Conservation (phyloP, 495 filamentous ascomycete genomes). For the Achaetomiella virescens region DNA sequence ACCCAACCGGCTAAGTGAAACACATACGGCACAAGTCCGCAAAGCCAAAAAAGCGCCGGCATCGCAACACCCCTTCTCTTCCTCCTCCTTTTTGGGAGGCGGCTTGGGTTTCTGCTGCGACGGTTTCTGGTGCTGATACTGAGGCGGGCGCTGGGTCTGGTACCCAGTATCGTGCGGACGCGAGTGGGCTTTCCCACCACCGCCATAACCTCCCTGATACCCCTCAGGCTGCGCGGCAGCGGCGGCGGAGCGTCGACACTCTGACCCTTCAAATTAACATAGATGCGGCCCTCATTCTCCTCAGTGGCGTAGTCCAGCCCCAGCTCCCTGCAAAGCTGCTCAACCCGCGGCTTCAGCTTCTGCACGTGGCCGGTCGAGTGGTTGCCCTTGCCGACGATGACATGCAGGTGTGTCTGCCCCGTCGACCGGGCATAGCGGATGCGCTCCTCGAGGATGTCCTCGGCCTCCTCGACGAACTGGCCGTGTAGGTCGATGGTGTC, state of each 20-base stretch:
- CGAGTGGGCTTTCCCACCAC: too few relatives aligned
- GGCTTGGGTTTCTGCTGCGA: too few relatives aligned
- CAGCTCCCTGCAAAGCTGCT: slow-evolving; percentile 73
- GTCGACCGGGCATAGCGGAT: slow-evolving; percentile 65
- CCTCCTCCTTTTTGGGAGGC: slow-evolving; percentile 36
- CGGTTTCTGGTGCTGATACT: slow-evolving; percentile 20
- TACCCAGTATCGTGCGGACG: slow-evolving; percentile 8
- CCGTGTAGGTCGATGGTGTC: slow-evolving; percentile 95
- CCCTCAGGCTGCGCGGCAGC: slow-evolving; percentile 37
- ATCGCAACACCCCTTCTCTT: slow-evolving; percentile 53
- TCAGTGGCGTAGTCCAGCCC: slow-evolving; percentile 78
- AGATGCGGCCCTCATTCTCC: slow-evolving; percentile 81
- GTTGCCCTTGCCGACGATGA: slow-evolving; percentile 90
- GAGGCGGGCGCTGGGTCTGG: slow-evolving; percentile 29
- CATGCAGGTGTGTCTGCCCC: slow-evolving; percentile 64
- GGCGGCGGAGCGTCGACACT: slow-evolving; percentile 41
- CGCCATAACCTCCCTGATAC: slow-evolving; percentile 30
- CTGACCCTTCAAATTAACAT: slow-evolving; percentile 40
- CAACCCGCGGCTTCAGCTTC: slow-evolving; percentile 88
- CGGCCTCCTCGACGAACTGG: slow-evolving; percentile 88
- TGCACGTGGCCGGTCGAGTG: slow-evolving; percentile 73
- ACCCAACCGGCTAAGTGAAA: too few relatives aligned
- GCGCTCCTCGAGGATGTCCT: slow-evolving; percentile 76
- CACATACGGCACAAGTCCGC: too few relatives aligned
- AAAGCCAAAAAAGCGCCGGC: too few relatives aligned